These are phyloP conservation scores for Aspergillus latus DNA, from an alignment of 2,329 filamentous ascomycete species.

Conservation along the genomic window DNA sequence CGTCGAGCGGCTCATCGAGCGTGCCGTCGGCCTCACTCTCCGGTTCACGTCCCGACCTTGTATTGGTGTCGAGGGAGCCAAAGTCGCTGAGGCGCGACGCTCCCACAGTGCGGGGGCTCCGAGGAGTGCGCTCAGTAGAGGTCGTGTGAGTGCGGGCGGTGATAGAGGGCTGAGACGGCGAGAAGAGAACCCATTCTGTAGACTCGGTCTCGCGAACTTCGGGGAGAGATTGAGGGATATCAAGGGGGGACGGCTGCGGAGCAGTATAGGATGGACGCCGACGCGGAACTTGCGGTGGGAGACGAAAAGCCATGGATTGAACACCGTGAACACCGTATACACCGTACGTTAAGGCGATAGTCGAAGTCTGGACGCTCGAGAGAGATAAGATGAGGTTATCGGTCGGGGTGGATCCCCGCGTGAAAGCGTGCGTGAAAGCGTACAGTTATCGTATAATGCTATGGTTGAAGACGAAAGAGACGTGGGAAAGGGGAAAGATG, in stretches of 20 bases:
- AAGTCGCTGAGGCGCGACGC: slow-evolving; percentile 76
- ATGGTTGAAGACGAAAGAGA: neutral
- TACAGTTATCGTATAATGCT: neutral
- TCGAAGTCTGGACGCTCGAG: slow-evolving; percentile 1
- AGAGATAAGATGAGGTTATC: slow-evolving; percentile 19
- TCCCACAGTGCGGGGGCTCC: slow-evolving; percentile 60
- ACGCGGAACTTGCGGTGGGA: slow-evolving; percentile 37
- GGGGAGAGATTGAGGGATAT: slow-evolving; percentile 27
- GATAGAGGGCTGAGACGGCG: slow-evolving; percentile 66
- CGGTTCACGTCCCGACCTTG: slow-evolving; percentile 53
- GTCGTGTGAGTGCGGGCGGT: slow-evolving; percentile 69
- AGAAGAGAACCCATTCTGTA: slow-evolving; percentile 96
- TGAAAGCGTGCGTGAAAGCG: neutral
- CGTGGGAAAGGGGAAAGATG: neutral
- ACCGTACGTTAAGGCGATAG: neutral
- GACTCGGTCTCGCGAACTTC: slow-evolving; percentile 63
- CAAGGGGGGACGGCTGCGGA: slow-evolving; percentile 27
- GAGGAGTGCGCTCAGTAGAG: slow-evolving; percentile 57
- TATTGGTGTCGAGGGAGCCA: slow-evolving; percentile 71
- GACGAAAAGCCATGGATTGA: slow-evolving; percentile 39
- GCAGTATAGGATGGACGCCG: slow-evolving; percentile 36
- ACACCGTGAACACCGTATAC: neutral
- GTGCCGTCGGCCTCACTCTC: slow-evolving; percentile 17
- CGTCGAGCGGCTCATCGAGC: slow-evolving; percentile 60
- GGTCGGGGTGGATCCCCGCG: slow-evolving; percentile 27